phyloP scores from a whole-genome alignment of 1,284 basidiomycete species.

The Entoloma clypeatum region DNA sequence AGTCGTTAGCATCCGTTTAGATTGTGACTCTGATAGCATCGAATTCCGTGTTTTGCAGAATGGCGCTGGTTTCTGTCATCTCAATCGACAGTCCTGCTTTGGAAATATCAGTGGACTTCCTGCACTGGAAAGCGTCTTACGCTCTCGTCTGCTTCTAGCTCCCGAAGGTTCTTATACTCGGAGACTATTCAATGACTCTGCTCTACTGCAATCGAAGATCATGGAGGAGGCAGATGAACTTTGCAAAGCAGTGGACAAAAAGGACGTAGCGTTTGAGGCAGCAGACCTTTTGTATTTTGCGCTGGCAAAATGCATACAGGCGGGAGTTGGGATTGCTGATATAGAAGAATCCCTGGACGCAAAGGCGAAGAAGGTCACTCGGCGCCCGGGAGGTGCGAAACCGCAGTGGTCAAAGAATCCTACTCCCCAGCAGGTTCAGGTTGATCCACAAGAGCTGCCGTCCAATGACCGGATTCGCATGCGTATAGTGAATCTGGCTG shows the following conservation, averaged over 20 bases:
- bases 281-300: slow-evolving; percentile 97
- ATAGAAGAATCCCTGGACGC: slow-evolving; percentile 83
- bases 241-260: slow-evolving; percentile 76
- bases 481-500: slow-evolving; percentile 65
- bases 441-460: slow-evolving; percentile 26
- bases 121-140: slow-evolving; percentile 81
- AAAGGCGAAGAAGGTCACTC: slow-evolving; percentile 86
- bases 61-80: slow-evolving; percentile 92
- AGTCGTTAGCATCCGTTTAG: slow-evolving; percentile 77
- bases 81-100: slow-evolving; percentile 85
- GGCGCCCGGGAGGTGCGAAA: slow-evolving; percentile 93
- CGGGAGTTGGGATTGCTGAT: slow-evolving; percentile 83
- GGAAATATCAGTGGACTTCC: slow-evolving; percentile 73
- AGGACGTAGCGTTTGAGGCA: slow-evolving; percentile 94
- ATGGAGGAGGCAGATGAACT: slow-evolving; percentile 99
- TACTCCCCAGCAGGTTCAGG: slow-evolving; percentile 21
- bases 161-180: slow-evolving; percentile 93
- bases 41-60: slow-evolving; percentile 93
- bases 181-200: slow-evolving; percentile 81
- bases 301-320: slow-evolving; percentile 80
- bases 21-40: slow-evolving; percentile 93
- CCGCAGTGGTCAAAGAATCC: slow-evolving; percentile 64
- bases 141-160: slow-evolving; percentile 68
- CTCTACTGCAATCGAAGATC: slow-evolving; percentile 87
- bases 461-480: slow-evolving; percentile 63